Conservation (phyloP, 176 grass and related monocot species). For the Triticum turgidum region DNA sequence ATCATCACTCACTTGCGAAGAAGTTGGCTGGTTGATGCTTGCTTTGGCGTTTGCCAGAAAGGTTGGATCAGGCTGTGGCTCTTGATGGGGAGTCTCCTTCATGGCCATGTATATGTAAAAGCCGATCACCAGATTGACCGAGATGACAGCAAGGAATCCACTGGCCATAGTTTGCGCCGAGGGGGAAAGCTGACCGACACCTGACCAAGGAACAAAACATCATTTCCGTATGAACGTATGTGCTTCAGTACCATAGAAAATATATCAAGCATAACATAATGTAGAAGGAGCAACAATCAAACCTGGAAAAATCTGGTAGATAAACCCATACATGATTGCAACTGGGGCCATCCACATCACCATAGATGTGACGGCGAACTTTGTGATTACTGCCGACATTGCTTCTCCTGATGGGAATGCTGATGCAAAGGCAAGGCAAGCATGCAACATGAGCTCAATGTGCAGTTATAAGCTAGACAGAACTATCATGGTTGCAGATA, state of each 20-base stretch:
- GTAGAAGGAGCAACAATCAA: not conserved
- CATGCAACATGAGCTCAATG: not conserved
- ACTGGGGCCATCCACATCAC: conserved; percentile 85
- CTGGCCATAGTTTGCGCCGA: conserved; percentile 65
- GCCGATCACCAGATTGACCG: conserved; percentile 77
- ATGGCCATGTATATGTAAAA: conserved; percentile 90
- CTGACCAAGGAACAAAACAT: conserved; percentile 17
- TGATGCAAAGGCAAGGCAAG: not conserved
- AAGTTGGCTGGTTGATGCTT: conserved; percentile 61
- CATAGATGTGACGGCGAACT: conserved; percentile 77
- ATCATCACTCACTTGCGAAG: conserved; percentile 46
- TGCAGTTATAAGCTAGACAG: not conserved
- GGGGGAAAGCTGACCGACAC: conserved; percentile 61
- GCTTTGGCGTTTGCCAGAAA: conserved; percentile 84
- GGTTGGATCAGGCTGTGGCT: conserved; percentile 78
- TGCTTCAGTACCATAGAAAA: not conserved
- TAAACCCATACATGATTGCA: conserved; percentile 76
- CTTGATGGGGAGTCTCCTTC: conserved; percentile 53
- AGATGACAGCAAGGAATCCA: conserved; percentile 89
- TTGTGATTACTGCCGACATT: conserved; percentile 73
- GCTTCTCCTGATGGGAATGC: conserved; percentile 16
- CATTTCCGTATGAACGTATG: not conserved
- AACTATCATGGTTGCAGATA: not conserved
- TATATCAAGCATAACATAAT: not conserved
- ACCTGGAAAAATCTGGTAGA: conserved; percentile 82